Base-by-base conservation (phyloP, 306 rosid genomes). In the Dryas drummondii region DNA sequence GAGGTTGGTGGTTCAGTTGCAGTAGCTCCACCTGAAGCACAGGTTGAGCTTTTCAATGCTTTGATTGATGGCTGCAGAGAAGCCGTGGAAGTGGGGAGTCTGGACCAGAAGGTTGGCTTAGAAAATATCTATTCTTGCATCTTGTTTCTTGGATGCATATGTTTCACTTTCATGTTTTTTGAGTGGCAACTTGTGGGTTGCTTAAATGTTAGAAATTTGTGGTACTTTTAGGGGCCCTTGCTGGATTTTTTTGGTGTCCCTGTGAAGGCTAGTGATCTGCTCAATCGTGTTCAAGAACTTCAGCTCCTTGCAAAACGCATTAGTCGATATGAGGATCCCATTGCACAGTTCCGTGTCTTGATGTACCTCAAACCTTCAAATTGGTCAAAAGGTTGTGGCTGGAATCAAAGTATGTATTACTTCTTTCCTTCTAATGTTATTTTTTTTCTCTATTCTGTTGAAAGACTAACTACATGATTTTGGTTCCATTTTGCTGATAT, bases 351-450 rank as follows among this genome's bases (percentile, higher is more conserved):
- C 61, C 99, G 97, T 62, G 97, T 86, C 68, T 80, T 96, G 78
- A 82, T 78, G 6, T 86, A 89, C 82, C 93, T 96, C 72, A 96
- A 96, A 70, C 99, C 98, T 84, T 82, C 99, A 79, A 96, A 91
- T 79, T 96, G 99, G 99, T 92, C 99, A 7, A 96, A 96, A 86
- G 99, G 99, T 69, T 96, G 99, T 74, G 99, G 99, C 68, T 96
- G 99, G 99, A 96, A 96, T 88, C 98, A 89, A 78, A 79, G 99
- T 96, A 96, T 57, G 99, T 87, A 46, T 74, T 78, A 68, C 67
- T 82, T 71, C 48, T 81, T 71, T 44, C 6, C 54, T 63, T 65
- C 7, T 10, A 8, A 27, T 68, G 16, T 75, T 64, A 17, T 76
- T 22, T 70, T 9, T 44, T 2, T 5, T 48, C 17, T 15, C 4